A percentile compares a stretch with the other conserved stretches of the same genome.
Evolutionary conservation across 345 rosid genomes (phyloP).

Genomic region (Eucalyptus tenuipes): DNA sequence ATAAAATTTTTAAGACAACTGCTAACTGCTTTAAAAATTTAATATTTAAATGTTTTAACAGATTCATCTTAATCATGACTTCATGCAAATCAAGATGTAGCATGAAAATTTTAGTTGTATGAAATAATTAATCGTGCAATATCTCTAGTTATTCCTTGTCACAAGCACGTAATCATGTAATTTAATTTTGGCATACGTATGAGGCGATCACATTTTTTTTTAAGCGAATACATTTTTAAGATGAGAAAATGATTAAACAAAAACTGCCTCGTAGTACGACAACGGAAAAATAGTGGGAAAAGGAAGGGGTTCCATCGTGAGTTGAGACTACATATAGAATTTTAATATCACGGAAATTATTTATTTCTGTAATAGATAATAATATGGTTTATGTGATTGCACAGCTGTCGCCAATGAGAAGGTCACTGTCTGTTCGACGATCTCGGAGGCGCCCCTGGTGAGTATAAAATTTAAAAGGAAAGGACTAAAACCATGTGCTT

Average conservation of each 20-base stretch:
- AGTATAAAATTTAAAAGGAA: not conserved
- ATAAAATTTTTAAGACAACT: not conserved
- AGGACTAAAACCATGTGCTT: not conserved
- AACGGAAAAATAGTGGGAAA: not conserved
- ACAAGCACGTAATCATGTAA: not conserved
- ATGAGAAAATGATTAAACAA: not conserved
- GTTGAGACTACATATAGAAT: not conserved
- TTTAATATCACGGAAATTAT: not conserved
- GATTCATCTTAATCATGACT: not conserved
- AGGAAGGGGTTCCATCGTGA: not conserved
- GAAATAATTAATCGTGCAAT: not conserved
- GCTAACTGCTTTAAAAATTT: no score
- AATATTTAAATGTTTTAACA: not conserved
- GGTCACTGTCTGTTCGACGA: not conserved
- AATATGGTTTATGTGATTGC: not conserved
- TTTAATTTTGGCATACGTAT: not conserved
- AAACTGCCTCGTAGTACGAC: not conserved
- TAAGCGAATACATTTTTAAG: not conserved
- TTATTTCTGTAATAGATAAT: not conserved
- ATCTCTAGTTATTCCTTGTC: not conserved
- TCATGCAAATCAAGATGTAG: not conserved
- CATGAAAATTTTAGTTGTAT: not conserved
- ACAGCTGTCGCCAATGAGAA: not conserved
- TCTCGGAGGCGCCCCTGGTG: not conserved
- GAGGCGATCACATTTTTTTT: not conserved